Base-by-base conservation (phyloP, 2,329 filamentous ascomycete species). In the Orbilia brochopaga region DNA sequence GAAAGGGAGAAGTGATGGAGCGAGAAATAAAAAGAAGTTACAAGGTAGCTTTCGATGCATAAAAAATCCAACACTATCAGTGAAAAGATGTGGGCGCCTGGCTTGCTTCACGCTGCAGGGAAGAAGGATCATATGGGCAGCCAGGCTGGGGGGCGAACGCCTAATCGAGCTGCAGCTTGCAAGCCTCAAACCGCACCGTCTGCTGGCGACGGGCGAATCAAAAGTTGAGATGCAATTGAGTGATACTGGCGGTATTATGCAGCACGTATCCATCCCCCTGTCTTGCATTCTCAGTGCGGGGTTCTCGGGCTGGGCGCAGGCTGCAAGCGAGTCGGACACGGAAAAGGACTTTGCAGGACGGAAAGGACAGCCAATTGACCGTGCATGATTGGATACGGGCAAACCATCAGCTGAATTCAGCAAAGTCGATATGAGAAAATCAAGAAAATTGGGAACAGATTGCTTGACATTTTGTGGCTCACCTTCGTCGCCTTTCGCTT, bases 111-210 rank as follows among this genome's bases (percentile, higher is more conserved):
- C 13, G 17, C 35, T 70, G 66, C 66, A 70, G 66, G 66, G 66
- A 60, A 60, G 59, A 60, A 56, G 65, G 66, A 70, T 70, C 66
- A 70, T 63, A 59, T 46, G 66, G 66, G 50, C 65, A 62, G 57
- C 65, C 58, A 54, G 58, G 58, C 46, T 62, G 48, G 58, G 57
- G 65, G 65, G 57, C 57, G 62, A 62, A 46, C 57, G 35, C 50
- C 50, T 30, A 53, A 35, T 27, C 19, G 44, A 62, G 57, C 65
- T 42, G 37, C 57, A 58, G 46, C 58, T 70, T 70, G 46, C 44
- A 42, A 58, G 57, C 51, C 15, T 53, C 15, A 30, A 56, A 56
- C 57, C 58, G 59, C 46, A 59, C n/a, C 48, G 40, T 37, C 32
- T 27, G 53, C 23, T 40, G 40, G 57, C 40, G 35, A 37, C 42